These are phyloP conservation scores for Eutypa lata DNA, from an alignment of 2,329 filamentous ascomycete species.

Conservation along the genomic window DNA sequence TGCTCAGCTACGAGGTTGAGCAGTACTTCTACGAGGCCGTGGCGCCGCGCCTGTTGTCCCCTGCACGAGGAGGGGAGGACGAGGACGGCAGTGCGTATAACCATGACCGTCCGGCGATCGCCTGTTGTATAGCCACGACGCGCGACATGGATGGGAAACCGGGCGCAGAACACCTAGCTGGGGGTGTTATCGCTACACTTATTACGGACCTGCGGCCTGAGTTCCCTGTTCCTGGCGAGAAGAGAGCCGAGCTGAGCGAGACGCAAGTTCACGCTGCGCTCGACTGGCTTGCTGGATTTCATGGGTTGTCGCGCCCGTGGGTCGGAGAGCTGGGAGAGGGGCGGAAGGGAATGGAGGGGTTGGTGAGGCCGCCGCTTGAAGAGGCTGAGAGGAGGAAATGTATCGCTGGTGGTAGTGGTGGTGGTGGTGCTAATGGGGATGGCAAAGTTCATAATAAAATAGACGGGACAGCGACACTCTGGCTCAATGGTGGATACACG, in stretches of 20 bases:
- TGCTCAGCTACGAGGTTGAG: slow-evolving; percentile 65
- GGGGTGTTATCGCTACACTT: slow-evolving; percentile 48
- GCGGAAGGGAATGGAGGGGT: slow-evolving; percentile 26
- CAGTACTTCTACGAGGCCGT: slow-evolving; percentile 61
- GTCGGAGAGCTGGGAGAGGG: slow-evolving; percentile 11
- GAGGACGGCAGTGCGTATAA: slow-evolving; percentile 30
- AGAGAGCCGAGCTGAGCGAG: slow-evolving; percentile 42
- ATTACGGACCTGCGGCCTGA: slow-evolving; percentile 52
- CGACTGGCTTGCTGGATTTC: slow-evolving; percentile 62
- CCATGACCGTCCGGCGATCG: slow-evolving; percentile 18
- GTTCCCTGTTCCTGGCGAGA: slow-evolving; percentile 57
- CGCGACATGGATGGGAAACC: slow-evolving; percentile 13
- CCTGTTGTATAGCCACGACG: slow-evolving; percentile 18
- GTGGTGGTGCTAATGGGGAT: slow-evolving; percentile 13
- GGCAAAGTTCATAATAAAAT: too few species aligned
- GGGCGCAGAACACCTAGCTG: slow-evolving; percentile 25
- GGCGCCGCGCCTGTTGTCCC: slow-evolving; percentile 43
- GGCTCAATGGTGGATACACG: slow-evolving; percentile 67
- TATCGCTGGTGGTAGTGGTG: slow-evolving; percentile 4
- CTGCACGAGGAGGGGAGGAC: slow-evolving; percentile 34
- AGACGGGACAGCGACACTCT: slow-evolving; percentile 31
- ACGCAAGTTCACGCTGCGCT: slow-evolving; percentile 52
- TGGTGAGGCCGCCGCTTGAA: slow-evolving; percentile 54
- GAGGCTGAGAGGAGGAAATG: slow-evolving; percentile 38
- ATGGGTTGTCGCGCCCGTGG: slow-evolving; percentile 49